A percentile compares a stretch with the other conserved stretches of the same genome.
These are phyloP conservation scores for Scedosporium minutisporum DNA, from an alignment of 2,329 filamentous ascomycete genomes.

Conservation along the genomic window DNA sequence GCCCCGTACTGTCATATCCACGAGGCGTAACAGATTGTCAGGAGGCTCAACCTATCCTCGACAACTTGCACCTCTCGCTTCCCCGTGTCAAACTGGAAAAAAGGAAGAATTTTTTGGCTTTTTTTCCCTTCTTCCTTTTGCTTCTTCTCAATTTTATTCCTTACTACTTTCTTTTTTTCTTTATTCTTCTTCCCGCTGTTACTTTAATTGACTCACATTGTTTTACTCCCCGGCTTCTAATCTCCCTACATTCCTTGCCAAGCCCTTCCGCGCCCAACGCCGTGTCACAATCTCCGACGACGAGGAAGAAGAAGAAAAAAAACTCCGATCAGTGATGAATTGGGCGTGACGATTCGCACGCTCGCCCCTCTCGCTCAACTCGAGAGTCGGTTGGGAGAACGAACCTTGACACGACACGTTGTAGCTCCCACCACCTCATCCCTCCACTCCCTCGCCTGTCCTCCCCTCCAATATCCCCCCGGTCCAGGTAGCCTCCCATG, in stretches of 20 bases:
- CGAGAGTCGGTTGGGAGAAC: conserved; percentile 1
- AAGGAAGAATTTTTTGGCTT: not conserved
- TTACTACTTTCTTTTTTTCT: not conserved
- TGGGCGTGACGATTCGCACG: not conserved
- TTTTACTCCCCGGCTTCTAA: not conserved
- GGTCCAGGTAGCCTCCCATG: not conserved
- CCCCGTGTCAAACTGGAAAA: not conserved
- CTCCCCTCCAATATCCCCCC: not conserved
- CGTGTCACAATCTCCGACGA: not conserved
- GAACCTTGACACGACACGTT: not conserved
- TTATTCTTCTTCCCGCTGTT: not conserved
- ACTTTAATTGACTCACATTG: not conserved
- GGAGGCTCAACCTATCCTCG: not conserved
- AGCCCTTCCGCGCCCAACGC: not conserved
- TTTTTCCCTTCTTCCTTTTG: not conserved
- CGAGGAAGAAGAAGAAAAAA: not conserved
- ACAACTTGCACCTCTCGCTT: not conserved
- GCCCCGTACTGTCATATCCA: not conserved
- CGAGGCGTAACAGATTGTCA: not conserved
- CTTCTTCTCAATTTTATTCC: not conserved
- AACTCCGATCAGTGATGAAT: conserved; percentile 1
- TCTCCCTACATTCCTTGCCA: not conserved
- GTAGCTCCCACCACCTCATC: not conserved
- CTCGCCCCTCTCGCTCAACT: conserved; percentile 3
- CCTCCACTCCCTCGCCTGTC: not conserved